These are phyloP conservation scores for Geotrichum armillariae DNA, from an alignment of 1,139 yeast species.

Conservation along the genomic window DNA sequence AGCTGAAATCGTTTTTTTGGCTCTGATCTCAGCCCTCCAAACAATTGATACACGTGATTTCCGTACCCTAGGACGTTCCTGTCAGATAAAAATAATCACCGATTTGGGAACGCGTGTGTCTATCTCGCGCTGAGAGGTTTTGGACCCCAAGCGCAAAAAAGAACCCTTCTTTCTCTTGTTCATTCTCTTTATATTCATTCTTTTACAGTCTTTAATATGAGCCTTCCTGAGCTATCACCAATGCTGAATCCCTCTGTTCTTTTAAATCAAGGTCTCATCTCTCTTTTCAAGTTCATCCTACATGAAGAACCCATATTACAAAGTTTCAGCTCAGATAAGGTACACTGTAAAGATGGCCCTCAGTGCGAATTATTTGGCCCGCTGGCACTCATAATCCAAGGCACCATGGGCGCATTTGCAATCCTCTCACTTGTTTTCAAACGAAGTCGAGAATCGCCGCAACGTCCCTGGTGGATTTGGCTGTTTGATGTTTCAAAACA, in stretches of 20 bases:
- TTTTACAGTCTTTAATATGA: too few relatives aligned
- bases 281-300: neutral
- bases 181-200: too few relatives aligned
- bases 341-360: constrained; percentile 7
- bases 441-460: constrained; percentile 75
- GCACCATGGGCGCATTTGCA: constrained; percentile 67
- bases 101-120: too few relatives aligned
- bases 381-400: constrained; percentile 44
- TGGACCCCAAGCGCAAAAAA: neutral
- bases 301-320: neutral
- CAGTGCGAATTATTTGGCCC: constrained; percentile 46
- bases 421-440: constrained; percentile 72
- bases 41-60: neutral
- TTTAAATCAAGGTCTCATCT: neutral
- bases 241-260: neutral
- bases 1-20: neutral
- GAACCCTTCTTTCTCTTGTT: too few relatives aligned
- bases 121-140: neutral
- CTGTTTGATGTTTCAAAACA: constrained; percentile 87
- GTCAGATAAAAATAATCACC: neutral
- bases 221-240: neutral
- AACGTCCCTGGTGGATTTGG: constrained; percentile 90
- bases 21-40: neutral
- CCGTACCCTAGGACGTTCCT: neutral
- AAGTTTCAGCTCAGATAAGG: too few relatives aligned